Base-by-base conservation (phyloP, 768 basidiomycete genomes). In the Lyophyllum atratum region DNA sequence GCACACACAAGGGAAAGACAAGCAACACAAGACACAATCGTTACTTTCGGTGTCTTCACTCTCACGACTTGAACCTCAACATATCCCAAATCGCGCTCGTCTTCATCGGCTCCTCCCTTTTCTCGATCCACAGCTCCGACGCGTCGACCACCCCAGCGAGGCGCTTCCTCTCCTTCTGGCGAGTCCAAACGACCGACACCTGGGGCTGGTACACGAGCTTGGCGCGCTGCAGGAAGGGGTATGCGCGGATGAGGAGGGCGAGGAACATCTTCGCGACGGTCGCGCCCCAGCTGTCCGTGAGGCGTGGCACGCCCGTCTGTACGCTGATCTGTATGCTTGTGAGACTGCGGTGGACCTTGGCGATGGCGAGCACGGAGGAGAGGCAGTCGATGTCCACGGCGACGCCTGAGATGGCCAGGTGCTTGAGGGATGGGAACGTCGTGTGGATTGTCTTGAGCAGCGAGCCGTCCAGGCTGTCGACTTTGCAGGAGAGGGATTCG, bases 131-230 rank as follows among this genome's bases (percentile, higher is more conserved):
- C 49, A 63, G 19, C 29, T 65, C 61, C 24, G 34, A 52, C 17
- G 49, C 22, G 10, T 59, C 52, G 4, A 52, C 46, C 19, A 52
- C 48, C 2, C n/a, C 19, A 11, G 14, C 49, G 6, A 37, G 11
- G 34, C 34, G 45, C 31, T 42, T 40, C 33, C 19, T 50, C n/a
- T 43, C 29, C 21, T 22, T 28, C 19, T 26, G 47, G 14, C 59
- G 58, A 14, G n/a, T 58, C 64, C 64, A 65, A 11, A 63, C 61
- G 2, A 60, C 50, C 17, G 58, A 62, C 4, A 56, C 24, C 21
- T 59, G 58, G 12, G 61, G 61, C n/a, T 63, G 59, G 28, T 57
- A 65, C 37, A 60, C 45, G 17, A 65, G 54, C 44, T 53, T 63
- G 21, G 56, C 59, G 10, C 28, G 33, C 55, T 57, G 31, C 10